Percentiles rank a stretch among this genome's conserved stretches.
Evolutionary conservation across 495 filamentous ascomycete genomes (phyloP).

Genomic region (Hypoxylon rickii): DNA sequence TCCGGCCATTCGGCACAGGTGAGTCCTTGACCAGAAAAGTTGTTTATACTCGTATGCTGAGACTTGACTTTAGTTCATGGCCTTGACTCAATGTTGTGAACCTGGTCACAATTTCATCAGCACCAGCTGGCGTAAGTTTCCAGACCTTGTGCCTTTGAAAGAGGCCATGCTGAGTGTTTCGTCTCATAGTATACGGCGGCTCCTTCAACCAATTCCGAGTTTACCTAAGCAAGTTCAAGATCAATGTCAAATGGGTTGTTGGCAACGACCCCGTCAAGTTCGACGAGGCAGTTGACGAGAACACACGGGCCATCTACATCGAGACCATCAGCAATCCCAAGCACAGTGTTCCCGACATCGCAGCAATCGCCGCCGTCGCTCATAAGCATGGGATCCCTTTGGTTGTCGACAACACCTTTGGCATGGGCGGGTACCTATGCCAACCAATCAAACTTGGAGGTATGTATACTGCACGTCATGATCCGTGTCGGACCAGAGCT

Average conservation of each 20-base stretch:
- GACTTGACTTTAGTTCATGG: conserved; percentile 43
- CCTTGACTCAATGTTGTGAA: conserved; percentile 46
- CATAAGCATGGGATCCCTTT: conserved; percentile 49
- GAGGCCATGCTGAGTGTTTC: conserved; percentile 1
- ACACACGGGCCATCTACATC: conserved; percentile 46
- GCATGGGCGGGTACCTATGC: conserved; percentile 49
- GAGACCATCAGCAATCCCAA: conserved; percentile 51
- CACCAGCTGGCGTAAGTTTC: conserved; percentile 45
- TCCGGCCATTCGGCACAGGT: conserved; percentile 47
- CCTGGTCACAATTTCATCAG: conserved; percentile 48
- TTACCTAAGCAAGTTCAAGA: conserved; percentile 48
- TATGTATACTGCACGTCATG: conserved; percentile 10
- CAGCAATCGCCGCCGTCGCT: conserved; percentile 45
- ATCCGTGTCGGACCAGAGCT: not conserved
- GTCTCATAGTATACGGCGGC: conserved; percentile 41
- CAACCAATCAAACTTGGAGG: conserved; percentile 45
- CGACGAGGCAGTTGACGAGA: conserved; percentile 45
- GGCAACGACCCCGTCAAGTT: conserved; percentile 44
- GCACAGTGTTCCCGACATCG: conserved; percentile 48
- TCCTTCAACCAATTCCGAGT: conserved; percentile 51
- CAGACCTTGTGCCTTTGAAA: not conserved
- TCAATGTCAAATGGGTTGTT: conserved; percentile 47
- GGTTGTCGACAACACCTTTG: conserved; percentile 50
- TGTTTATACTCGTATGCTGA: conserved; percentile 19
- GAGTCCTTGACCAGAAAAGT: conserved; percentile 6